These are phyloP conservation scores for Rubroboletus pulcherrimus DNA, from an alignment of 768 basidiomycete species.

Conservation along the genomic window DNA sequence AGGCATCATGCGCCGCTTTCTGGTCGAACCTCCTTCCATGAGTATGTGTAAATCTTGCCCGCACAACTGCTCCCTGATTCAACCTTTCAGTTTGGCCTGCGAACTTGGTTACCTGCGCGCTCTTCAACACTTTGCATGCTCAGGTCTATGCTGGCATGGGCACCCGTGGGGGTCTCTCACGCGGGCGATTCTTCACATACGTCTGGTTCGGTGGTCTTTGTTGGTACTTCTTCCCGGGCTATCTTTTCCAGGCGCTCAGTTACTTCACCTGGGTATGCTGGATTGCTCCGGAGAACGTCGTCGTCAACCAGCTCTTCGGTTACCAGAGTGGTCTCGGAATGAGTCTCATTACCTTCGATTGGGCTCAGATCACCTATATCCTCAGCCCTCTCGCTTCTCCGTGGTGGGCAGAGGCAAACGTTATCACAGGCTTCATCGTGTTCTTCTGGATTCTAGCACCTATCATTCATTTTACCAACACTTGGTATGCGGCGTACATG, in stretches of 20 bases:
- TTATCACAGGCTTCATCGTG: conserved; percentile 34
- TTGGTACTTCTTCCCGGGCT: conserved; percentile 69
- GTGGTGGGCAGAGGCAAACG: conserved; percentile 40
- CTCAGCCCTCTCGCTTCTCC: conserved; percentile 33
- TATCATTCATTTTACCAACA: conserved; percentile 33
- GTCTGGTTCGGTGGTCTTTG: conserved; percentile 37
- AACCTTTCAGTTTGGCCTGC: conserved; percentile 64
- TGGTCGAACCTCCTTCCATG: conserved; percentile 64
- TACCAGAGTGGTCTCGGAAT: conserved; percentile 55
- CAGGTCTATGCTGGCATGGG: conserved; percentile 46
- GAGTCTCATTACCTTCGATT: conserved; percentile 78
- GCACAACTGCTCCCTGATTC: neutral
- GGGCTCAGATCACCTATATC: conserved; percentile 69
- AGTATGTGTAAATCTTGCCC: conserved; percentile 34
- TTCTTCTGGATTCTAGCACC: conserved; percentile 34
- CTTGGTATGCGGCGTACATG: conserved; percentile 37
- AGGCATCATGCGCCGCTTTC: conserved; percentile 56
- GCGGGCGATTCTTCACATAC: conserved; percentile 50
- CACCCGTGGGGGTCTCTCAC: conserved; percentile 43
- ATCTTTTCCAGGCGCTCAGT: conserved; percentile 63
- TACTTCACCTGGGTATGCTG: conserved; percentile 60
- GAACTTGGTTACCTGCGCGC: conserved; percentile 64
- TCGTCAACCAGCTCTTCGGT: conserved; percentile 76
- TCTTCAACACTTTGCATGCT: conserved; percentile 74
- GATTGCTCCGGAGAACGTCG: conserved; percentile 69